A percentile compares a stretch with the other conserved stretches of the same genome.
Conservation (phyloP, 2,329 filamentous ascomycete genomes). For the Diaporthe destruens region DNA sequence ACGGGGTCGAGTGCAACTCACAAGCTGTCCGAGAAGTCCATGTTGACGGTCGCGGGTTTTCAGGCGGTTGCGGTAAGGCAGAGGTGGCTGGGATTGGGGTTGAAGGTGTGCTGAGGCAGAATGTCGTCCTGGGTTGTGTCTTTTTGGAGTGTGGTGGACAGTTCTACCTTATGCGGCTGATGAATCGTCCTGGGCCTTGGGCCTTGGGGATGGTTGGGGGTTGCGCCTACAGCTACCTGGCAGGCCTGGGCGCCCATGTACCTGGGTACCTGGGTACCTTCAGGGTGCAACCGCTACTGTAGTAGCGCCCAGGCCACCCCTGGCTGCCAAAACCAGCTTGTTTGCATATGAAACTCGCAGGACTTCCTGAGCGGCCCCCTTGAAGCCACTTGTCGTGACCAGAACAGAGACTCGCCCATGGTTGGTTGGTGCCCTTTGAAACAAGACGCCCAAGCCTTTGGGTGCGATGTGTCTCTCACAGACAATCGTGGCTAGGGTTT, state of each 20-base stretch:
- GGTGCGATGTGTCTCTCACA: neutral
- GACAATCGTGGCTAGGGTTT: no score
- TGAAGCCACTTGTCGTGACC: constrained; percentile 6
- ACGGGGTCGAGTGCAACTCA: constrained; percentile 61
- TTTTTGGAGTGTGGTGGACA: constrained; percentile 12
- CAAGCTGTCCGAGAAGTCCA: constrained; percentile 96
- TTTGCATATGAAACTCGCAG: constrained; percentile 27
- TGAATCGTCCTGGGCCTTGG: neutral
- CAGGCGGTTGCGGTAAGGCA: neutral
- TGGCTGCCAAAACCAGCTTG: constrained; percentile 30
- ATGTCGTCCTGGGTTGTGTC: neutral
- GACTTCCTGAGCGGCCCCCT: neutral
- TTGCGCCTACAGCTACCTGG: neutral
- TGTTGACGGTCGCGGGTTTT: constrained; percentile 55
- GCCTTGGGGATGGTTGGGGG: constrained; percentile 13
- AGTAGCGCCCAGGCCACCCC: constrained; percentile 30
- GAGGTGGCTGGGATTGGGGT: neutral
- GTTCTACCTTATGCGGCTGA: constrained; percentile 3
- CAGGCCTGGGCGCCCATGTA: no score
- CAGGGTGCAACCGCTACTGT: constrained; percentile 22
- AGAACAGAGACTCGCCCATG: neutral
- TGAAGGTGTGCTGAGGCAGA: neutral
- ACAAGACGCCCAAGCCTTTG: neutral
- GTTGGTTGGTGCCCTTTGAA: constrained; percentile 15
- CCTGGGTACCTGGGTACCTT: neutral